Base-by-base conservation (phyloP, 2,329 filamentous ascomycete genomes). In the Cercospora canescens region DNA sequence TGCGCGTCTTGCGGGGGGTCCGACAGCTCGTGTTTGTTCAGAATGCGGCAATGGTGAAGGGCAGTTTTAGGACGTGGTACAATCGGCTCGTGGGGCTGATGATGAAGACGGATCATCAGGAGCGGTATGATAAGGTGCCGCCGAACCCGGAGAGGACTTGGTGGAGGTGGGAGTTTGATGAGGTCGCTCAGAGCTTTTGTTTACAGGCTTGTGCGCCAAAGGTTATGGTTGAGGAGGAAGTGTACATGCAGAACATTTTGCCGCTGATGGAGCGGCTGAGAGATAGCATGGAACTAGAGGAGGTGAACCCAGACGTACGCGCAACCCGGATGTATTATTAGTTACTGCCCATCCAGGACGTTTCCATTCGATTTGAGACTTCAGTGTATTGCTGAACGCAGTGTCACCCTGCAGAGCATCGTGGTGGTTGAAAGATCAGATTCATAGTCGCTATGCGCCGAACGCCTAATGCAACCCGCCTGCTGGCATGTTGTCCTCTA, bases 91-190 rank as follows among this genome's bases (percentile, higher is more conserved):
- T 81, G n/a, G 78, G 78, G 0, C 67, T 77, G 18, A 73, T 82
- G 5, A 65, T 82, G 66, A 80, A 80, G 60, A 73, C 76, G 26
- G 80, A 82, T 67, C 79, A 81, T 66, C 72, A 74, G 14, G 74
- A 80, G 58, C 71, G 80, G 45, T 82, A 80, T 65, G 76, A 78
- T 58, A 74, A 71, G 1, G 61, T 56, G 9, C 75, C 75, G 2
- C 73, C 76, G 0, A 67, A 71, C 16, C n/a, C 70, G 4, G 78
- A 79, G 61, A 63, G 63, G 14, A 76, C 73, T 0, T 81, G 79
- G 79, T 82, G 79, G 80, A 68, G 68, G 6, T 81, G 80, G 79
- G 69, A 60, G 2, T 79, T 72, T 62, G 73, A 78, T 67, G 62
- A 70, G 0, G 50, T 67, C 1, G 74, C 69, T 3, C 71, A 77